These are phyloP conservation scores for Tolypocladium amazonense DNA, from an alignment of 2,329 filamentous ascomycete species.

Conservation along the genomic window DNA sequence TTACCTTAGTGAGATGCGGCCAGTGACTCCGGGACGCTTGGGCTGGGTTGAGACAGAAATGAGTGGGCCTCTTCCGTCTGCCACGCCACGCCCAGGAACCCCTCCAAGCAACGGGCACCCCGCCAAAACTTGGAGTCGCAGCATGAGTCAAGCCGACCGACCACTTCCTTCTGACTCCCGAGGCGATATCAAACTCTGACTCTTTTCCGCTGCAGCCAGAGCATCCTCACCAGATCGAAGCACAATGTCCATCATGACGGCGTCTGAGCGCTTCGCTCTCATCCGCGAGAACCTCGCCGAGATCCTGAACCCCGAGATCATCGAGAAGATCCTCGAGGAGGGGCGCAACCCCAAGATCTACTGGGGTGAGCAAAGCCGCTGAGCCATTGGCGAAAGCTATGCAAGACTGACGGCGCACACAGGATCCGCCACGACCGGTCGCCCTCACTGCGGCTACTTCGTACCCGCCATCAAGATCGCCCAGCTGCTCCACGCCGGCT, in stretches of 20 bases:
- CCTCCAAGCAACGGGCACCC: not conserved
- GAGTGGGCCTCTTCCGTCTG: not conserved
- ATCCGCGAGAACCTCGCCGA: conserved; percentile 76
- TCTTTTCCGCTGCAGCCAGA: not conserved
- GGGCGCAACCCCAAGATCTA: conserved; percentile 69
- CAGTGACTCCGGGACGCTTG: not conserved
- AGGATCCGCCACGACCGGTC: conserved; percentile 75
- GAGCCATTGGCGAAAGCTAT: not conserved
- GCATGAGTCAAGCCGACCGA: not conserved
- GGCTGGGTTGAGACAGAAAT: not conserved
- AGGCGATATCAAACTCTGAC: not conserved
- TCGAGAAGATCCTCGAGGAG: conserved; percentile 60
- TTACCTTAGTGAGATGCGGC: conserved; percentile 5
- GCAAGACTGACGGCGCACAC: not conserved
- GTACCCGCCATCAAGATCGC: conserved; percentile 84
- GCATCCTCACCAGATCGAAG: not conserved
- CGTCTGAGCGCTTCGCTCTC: conserved; percentile 56
- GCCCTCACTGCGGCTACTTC: conserved; percentile 83
- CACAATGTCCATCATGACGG: conserved; percentile 17
- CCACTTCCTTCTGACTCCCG: not conserved
- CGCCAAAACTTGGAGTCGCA: not conserved
- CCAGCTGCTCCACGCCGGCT: conserved; percentile 75
- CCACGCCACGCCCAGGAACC: not conserved
- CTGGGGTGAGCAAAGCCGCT: conserved; percentile 49
- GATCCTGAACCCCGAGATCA: conserved; percentile 74